These are phyloP conservation scores for Xylariaceae sp. DNA, from an alignment of 2,329 filamentous ascomycete species.

Conservation along the genomic window DNA sequence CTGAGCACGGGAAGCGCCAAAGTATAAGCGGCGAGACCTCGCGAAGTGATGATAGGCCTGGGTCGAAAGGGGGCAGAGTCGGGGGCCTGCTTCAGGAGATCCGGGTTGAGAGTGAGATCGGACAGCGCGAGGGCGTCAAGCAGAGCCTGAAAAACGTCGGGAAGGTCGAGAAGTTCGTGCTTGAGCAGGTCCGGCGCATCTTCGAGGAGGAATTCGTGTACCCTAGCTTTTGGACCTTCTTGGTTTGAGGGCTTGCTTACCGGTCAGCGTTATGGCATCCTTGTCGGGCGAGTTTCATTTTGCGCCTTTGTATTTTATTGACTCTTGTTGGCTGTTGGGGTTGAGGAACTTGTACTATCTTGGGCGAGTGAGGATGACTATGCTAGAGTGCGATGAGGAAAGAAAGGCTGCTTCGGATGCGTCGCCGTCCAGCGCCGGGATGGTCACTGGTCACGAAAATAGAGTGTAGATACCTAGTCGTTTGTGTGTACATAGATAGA, in stretches of 20 bases:
- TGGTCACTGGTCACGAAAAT: background rate
- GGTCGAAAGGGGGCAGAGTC: constrained; percentile 36
- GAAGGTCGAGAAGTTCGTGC: constrained; percentile 95
- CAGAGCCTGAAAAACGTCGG: constrained; percentile 97
- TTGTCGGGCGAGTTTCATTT: background rate
- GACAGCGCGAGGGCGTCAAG: constrained; percentile 82
- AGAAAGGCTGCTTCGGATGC: background rate
- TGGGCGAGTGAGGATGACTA: no score
- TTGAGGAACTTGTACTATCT: background rate
- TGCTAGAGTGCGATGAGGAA: background rate
- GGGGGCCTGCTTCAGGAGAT: constrained; percentile 88
- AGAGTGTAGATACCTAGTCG: background rate
- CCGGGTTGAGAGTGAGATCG: constrained; percentile 95
- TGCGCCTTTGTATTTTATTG: background rate
- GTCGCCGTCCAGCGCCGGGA: background rate
- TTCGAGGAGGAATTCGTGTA: constrained; percentile 99
- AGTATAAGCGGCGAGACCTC: constrained; percentile 17
- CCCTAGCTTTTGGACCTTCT: constrained; percentile 96
- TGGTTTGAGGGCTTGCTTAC: constrained; percentile 55
- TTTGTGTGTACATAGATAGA: background rate
- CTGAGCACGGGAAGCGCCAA: background rate
- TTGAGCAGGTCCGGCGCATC: constrained; percentile 93
- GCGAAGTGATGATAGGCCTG: constrained; percentile 30
- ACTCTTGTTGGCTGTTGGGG: background rate
- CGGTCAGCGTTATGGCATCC: background rate